phyloP scores from a whole-genome alignment of 148 eudicot species.

The Fagopyrum esculentum region DNA sequence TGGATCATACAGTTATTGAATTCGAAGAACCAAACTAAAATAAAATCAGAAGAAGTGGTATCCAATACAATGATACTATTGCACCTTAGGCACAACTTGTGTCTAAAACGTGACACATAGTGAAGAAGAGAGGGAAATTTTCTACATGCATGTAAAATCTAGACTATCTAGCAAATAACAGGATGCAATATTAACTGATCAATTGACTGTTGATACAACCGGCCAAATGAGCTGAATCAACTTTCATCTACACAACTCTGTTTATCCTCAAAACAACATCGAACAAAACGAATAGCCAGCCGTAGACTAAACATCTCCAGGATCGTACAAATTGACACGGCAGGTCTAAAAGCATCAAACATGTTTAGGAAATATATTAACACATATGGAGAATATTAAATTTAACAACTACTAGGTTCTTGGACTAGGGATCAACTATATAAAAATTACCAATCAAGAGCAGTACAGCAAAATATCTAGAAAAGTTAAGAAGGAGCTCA shows the following conservation, averaged over 20 bases:
- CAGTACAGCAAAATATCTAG: neutral
- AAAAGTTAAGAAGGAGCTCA: constrained; percentile 10
- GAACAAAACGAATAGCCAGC: neutral
- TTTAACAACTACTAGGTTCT: neutral
- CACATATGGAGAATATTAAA: neutral
- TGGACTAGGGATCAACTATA: neutral
- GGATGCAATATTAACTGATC: neutral
- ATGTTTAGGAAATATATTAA: neutral
- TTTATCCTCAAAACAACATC: neutral
- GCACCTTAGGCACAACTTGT: neutral
- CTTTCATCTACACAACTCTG: neutral
- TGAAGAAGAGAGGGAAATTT: neutral
- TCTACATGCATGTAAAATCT: neutral
- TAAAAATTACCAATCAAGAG: neutral
- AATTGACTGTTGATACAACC: neutral
- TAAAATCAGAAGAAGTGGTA: neutral
- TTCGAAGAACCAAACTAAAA: neutral
- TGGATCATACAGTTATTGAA: neutral
- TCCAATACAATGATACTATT: neutral
- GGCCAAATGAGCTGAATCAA: neutral
- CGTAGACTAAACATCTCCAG: neutral
- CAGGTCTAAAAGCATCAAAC: neutral
- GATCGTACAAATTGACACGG: neutral
- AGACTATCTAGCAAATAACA: neutral
- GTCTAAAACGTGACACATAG: neutral